Base-by-base conservation (phyloP, 768 basidiomycete species). In the Trametopsis cervina region DNA sequence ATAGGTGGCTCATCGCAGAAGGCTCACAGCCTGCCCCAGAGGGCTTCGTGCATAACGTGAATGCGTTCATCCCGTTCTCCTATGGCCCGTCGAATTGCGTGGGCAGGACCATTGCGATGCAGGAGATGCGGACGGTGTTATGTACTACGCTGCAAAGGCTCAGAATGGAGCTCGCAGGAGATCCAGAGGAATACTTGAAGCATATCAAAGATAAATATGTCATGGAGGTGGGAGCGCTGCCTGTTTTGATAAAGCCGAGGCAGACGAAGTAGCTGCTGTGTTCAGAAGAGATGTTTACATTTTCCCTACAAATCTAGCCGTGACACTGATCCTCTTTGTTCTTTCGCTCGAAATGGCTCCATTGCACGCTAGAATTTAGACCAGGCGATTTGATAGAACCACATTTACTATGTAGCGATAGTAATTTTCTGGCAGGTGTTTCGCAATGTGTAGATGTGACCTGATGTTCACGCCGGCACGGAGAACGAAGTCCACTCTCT, bases 31-130 rank as follows among this genome's bases (percentile, higher is more conserved):
- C 37, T n/a, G 25, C 35, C 18, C n/a, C 24, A 10, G 6, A 21
- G 26, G 6, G 22, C 23, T 36, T 46, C 44, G 42, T 54, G 40
- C 41, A 49, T 37, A 62, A 68, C 46, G n/a, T 44, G 9, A 26
- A 50, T 26, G 68, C 59, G 7, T 72, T 69, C 57, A 61, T 67
- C 27, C 68, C 72, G 1, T 71, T 72, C 52, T 71, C 70, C 21
- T 58, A 60, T 26, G 76, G 77, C 0, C 73, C 74, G 11, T 67
- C 69, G n/a, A 72, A 72, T 49, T 78, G 78, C 52, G 68, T 65
- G 5, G 76, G 76, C 17, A 70, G 65, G 53, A 46, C 68, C 59
- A 59, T 73, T 17, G 73, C 73, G 37, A 56, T 64, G 48, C 54
- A 57, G 25, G 68, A 69, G 49, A 44, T 68, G 52, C 61, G 61